Conservation (phyloP, 768 basidiomycete genomes). For the Sporobolomyces phaffii region DNA sequence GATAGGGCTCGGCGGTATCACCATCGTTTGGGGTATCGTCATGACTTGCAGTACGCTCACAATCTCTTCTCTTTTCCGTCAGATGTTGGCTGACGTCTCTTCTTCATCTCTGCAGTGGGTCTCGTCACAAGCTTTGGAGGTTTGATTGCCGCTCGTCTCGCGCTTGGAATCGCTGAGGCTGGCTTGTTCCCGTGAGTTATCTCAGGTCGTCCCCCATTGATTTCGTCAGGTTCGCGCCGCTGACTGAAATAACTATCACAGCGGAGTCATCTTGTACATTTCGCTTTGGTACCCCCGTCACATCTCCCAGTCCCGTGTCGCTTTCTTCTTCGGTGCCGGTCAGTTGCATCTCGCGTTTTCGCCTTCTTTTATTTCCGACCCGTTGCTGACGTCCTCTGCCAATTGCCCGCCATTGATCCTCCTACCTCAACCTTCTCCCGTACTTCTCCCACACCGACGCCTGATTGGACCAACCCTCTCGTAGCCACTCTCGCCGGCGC, state of each 20-base stretch:
- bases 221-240: too few relatives aligned
- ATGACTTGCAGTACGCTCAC: slow-evolving; percentile 17
- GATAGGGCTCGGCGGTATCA: slow-evolving; percentile 34
- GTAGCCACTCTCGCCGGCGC: slow-evolving; percentile 35
- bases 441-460: background rate
- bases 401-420: too few relatives aligned
- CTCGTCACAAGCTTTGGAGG: slow-evolving; percentile 31
- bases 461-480: background rate
- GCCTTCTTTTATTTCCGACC: background rate
- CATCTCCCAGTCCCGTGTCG: slow-evolving; percentile 38
- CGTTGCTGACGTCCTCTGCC: too few relatives aligned
- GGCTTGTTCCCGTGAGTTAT: slow-evolving; percentile 1
- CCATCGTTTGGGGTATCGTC: slow-evolving; percentile 29
- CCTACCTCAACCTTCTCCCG: too few relatives aligned
- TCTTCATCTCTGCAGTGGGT: slow-evolving; percentile 1
- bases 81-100: background rate
- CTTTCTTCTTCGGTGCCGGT: slow-evolving; percentile 39
- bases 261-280: slow-evolving; percentile 22
- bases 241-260: background rate
- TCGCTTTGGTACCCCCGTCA: slow-evolving; percentile 33
- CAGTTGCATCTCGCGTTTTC: too few relatives aligned
- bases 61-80: background rate
- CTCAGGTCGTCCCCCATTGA: background rate
- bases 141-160: slow-evolving; percentile 33
- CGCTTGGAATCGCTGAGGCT: slow-evolving; percentile 31